Base-by-base conservation (phyloP, 2,329 filamentous ascomycete species). In the Dactylella cylindrospora region DNA sequence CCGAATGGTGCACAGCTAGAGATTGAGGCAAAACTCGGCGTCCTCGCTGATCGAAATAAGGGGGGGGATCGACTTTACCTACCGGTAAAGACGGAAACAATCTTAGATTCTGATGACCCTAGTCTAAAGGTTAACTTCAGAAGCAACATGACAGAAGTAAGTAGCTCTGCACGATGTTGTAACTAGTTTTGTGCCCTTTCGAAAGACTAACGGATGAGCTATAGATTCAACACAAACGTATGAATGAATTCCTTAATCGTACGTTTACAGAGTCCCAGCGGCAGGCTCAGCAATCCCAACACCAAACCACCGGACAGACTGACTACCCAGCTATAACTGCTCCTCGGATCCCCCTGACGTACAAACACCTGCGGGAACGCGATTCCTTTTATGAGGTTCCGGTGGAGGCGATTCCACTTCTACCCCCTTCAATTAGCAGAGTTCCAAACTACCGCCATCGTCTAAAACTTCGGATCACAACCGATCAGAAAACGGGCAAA, bases 11-110 rank as follows among this genome's bases (percentile, higher is more conserved):
- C 82, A 5, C 84, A 88, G 61, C 84, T 96, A 47, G 93, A 98
- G 73, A 87, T 98, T 50, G 93, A 98, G 74, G 93, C 90, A 7
- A 97, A 97, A 73, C 77, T 97, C 40, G 93, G 93, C 13, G 85
- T 83, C 20, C 78, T 97, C 10, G 81, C 91, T 54, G 84, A 88
- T 71, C 83, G 82, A 70, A 80, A 84, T 62, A 86, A 82, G 5
- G 81, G 85, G 53, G 81, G 85, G 53, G 78, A 84, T 39, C 80
- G 88, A n/a, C 75, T 90, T 20, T 75, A 79, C 7, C 74, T 90
- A 7, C 81, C 82, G 4, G 78, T 93, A 3, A 73, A 79, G 17
- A 84, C 87, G 0, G 86, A 93, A 71, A 85, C 82, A 40, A 76
- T 94, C 5, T 73, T 95, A 15, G 76, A 77, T 39, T 79, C 82